Base-by-base conservation (phyloP, 2,329 filamentous ascomycete genomes). In the Clonostachys rosea region DNA sequence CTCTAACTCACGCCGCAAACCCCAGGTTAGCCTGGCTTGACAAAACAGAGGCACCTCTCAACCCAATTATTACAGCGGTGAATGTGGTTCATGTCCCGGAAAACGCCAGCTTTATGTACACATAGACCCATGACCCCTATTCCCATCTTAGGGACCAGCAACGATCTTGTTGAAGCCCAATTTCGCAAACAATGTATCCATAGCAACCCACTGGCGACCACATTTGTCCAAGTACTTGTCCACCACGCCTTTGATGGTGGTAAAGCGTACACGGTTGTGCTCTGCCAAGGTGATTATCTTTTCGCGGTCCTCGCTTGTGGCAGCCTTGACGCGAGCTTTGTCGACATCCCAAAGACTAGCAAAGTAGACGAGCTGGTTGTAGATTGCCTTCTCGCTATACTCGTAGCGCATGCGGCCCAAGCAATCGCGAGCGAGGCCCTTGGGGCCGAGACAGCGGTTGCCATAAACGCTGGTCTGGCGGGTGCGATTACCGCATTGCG, bases 381-480 rank as follows among this genome's bases (percentile, higher is more conserved):
- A 97, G 49, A 97, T 78, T 59, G 87, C 86, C 69, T 94, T 92
- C 70, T 97, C 94, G 1, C 80, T 77, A 60, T 89, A 86, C 69
- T 95, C 91, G 63, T 91, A 96, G 18, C 80, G 74, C 91, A 99
- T 97, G 44, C 82, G 82, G 17, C 94, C 94, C 5, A 84, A 72
- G 64, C 94, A 99, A 47, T 90, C 91, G 47, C 84, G 80, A 0
- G 87, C 92, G 4, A 94, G 83, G 2, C 91, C 91, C 55, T 85
- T 86, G 14, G 92, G 89, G 0, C 94, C 94, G 6, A 97, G 75
- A 63, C 94, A 99, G 44, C 91, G 83, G 50, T 87, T 84, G 42
- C 94, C 94, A 64, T 95, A 96, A 37, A 99, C 94, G 57, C 84
- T 89, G 75, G 97, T 91, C 64, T 96, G 90, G 43, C 92, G 81